Percentiles rank a stretch among this genome's conserved stretches.
These are phyloP conservation scores for Durio zibethinus DNA, from an alignment of 345 rosid genomes.

Conservation along the genomic window DNA sequence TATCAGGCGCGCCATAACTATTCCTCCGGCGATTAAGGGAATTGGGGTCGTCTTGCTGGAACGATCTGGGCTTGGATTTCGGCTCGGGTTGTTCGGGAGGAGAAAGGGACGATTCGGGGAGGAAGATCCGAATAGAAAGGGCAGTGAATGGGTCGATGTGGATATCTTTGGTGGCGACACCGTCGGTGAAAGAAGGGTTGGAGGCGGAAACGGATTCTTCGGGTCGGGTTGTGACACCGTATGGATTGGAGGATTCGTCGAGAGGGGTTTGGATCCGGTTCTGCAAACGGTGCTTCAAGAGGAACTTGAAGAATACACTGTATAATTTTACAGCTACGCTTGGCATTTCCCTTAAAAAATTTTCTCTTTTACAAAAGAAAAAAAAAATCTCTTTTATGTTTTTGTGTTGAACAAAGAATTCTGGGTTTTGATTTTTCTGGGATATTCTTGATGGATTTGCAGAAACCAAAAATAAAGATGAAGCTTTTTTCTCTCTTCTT, in stretches of 20 bases:
- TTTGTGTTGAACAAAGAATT: background rate
- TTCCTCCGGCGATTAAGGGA: constrained; percentile 37
- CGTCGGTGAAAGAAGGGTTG: constrained; percentile 78
- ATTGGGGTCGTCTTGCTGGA: constrained; percentile 5
- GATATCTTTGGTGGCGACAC: constrained; percentile 93
- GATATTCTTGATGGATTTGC: constrained; percentile 3
- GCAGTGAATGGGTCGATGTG: constrained; percentile 87
- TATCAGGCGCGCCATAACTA: constrained; percentile 44
- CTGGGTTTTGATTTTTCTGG: background rate
- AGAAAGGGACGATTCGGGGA: constrained; percentile 73
- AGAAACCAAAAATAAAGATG: background rate
- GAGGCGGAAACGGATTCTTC: constrained; percentile 71
- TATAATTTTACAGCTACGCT: constrained; percentile 78
- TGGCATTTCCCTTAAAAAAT: constrained; percentile 63
- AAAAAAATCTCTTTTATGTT: background rate
- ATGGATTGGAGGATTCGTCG: constrained; percentile 45
- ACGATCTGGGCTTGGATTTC: constrained; percentile 29
- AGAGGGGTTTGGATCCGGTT: constrained; percentile 59
- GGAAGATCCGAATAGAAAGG: constrained; percentile 80
- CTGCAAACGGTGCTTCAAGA: constrained; percentile 74
- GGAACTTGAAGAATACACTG: constrained; percentile 93
- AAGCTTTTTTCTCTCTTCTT: background rate
- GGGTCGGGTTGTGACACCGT: constrained; percentile 75
- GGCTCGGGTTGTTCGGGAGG: constrained; percentile 47
- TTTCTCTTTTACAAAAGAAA: background rate